Conservation (phyloP, 345 rosid species). For the Linum trigynum region DNA sequence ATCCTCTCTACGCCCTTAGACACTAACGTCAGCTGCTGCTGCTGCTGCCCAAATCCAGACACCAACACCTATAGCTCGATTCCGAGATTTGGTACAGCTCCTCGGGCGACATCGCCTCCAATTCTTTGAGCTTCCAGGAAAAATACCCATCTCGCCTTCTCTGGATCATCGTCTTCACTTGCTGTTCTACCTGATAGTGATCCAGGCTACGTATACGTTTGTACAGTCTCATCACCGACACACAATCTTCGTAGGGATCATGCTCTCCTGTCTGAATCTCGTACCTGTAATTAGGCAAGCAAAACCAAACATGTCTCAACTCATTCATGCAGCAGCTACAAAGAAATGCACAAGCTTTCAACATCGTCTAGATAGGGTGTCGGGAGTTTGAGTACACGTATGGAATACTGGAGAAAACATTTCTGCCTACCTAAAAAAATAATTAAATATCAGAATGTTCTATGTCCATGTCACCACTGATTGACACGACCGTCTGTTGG, state of each 20-base stretch:
- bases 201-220: conserved; percentile 51
- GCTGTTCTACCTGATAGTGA: conserved; percentile 27
- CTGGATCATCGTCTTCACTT: not conserved
- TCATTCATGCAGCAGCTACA: not conserved
- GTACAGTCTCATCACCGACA: conserved; percentile 63
- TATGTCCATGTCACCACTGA: too few relatives aligned
- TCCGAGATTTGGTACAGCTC: conserved; percentile 46
- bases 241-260: conserved; percentile 60
- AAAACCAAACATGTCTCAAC: not conserved
- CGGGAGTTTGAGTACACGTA: not conserved
- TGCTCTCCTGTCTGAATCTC: conserved; percentile 49
- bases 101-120: conserved; percentile 48
- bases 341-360: not conserved
- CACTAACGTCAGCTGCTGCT: conserved; percentile 5
- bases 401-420: too few relatives aligned
- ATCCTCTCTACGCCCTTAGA: too few relatives aligned
- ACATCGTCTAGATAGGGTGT: not conserved
- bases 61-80: conserved; percentile 59
- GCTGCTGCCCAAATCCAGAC: conserved; percentile 32
- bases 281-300: conserved; percentile 33
- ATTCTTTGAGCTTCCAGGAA: conserved; percentile 37
- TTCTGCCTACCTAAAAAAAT: too few relatives aligned
- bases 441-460: too few relatives aligned
- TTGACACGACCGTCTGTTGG: too few relatives aligned
- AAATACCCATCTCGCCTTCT: conserved; percentile 20